Evolutionary conservation across 139 green algal genomes (phyloP).

Genomic region (Microglena sp.): DNA sequence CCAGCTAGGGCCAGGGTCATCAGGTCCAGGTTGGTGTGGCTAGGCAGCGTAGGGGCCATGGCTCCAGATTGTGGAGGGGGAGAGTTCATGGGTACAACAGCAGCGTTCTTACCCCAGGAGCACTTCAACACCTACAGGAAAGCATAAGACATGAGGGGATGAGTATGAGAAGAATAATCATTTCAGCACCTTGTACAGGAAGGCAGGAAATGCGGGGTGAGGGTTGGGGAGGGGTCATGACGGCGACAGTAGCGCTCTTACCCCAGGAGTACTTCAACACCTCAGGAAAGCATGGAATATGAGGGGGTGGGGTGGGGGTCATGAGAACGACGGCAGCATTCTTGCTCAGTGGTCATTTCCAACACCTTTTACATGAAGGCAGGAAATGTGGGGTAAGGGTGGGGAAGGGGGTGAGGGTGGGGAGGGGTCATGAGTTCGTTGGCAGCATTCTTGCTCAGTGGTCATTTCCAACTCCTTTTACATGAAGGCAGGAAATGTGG

Average conservation of each 20-base stretch:
- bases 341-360: no score
- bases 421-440: neutral
- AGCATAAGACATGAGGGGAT: no score
- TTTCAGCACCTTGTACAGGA: neutral
- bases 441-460: no score
- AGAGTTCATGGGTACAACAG: neutral
- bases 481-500: no score
- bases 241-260: neutral
- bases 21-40: neutral
- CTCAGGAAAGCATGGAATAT: no score
- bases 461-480: neutral
- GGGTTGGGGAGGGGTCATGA: neutral
- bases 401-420: neutral
- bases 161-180: neutral
- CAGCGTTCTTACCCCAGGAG: conserved; percentile 11
- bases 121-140: conserved; percentile 8
- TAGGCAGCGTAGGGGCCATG: neutral
- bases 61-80: neutral
- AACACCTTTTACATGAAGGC: neutral
- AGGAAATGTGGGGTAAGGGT: no score
- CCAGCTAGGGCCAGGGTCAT: neutral
- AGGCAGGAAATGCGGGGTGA: no score
- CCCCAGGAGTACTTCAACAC: conserved; percentile 12
- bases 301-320: neutral
- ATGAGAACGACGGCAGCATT: no score